These are phyloP conservation scores for Gossypium davidsonii DNA, from an alignment of 441 rosid genomes.

Conservation along the genomic window DNA sequence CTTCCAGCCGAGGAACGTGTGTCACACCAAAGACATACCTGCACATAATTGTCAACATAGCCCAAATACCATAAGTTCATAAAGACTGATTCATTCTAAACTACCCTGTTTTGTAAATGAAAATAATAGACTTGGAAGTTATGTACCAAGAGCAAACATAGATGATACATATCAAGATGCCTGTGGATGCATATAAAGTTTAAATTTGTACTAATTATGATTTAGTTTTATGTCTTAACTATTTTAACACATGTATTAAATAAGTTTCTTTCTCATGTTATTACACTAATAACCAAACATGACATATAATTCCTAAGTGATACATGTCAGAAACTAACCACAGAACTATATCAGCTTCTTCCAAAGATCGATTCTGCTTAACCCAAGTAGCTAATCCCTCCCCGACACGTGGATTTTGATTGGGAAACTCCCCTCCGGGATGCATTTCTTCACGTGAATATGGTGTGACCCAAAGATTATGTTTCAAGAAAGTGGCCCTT, in stretches of 20 bases:
- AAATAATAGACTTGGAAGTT: neutral
- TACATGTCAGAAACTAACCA: constrained; percentile 26
- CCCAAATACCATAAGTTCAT: neutral
- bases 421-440: constrained; percentile 56
- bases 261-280: too few species aligned
- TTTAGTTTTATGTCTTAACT: too few species aligned
- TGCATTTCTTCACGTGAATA: constrained; percentile 38
- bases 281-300: too few species aligned
- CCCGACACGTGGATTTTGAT: constrained; percentile 45
- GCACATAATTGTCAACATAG: neutral
- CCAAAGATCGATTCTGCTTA: constrained; percentile 39
- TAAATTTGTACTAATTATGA: too few species aligned
- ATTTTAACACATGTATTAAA: too few species aligned
- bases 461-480: constrained; percentile 50
- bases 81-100: neutral
- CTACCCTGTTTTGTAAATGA: neutral
- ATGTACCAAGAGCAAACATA: neutral
- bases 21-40: constrained; percentile 56
- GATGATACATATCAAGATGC: neutral
- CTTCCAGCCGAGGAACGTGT: constrained; percentile 46
- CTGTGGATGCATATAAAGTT: neutral
- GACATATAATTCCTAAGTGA: neutral
- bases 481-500: constrained; percentile 50
- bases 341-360: constrained; percentile 42
- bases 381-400: constrained; percentile 52